phyloP scores from a whole-genome alignment of 2,329 filamentous ascomycete species.

The Paraphaeosphaeria sporulosa region DNA sequence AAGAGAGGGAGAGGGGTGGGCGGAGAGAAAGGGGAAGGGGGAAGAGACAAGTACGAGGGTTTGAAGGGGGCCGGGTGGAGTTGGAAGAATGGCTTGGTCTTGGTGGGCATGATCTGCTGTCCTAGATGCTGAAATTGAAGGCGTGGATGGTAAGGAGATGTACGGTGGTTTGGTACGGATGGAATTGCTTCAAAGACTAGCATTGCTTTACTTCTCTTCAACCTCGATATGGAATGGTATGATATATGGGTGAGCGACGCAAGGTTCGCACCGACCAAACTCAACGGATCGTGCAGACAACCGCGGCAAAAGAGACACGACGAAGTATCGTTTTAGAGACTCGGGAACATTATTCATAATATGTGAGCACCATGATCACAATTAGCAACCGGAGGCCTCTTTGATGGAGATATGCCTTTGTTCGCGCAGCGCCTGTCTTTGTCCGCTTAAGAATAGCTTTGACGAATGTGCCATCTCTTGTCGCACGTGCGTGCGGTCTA shows the following conservation, averaged over 20 bases:
- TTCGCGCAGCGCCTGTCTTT: not conserved
- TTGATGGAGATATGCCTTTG: too few species aligned
- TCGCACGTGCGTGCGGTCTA: constrained; percentile 7
- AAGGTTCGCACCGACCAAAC: too few species aligned
- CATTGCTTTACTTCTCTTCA: constrained; percentile 12
- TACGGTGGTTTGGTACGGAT: not conserved
- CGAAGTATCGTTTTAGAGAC: not conserved
- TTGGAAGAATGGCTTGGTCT: constrained; percentile 20
- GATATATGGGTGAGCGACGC: not conserved
- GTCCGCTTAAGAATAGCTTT: constrained; percentile 3
- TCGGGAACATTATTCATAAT: too few species aligned
- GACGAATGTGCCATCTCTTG: not conserved
- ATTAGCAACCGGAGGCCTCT: too few species aligned
- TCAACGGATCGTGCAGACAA: not conserved
- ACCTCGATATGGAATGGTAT: not conserved
- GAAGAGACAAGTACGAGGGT: constrained; percentile 53
- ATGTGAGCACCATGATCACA: not conserved
- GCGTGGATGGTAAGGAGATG: not conserved
- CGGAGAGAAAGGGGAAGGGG: constrained; percentile 55
- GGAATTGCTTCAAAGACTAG: constrained; percentile 3
- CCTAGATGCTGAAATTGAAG: not conserved
- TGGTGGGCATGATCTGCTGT: constrained; percentile 14
- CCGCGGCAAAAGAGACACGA: not conserved
- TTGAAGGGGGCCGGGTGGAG: constrained; percentile 53
- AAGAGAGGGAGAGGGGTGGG: constrained; percentile 31